Conservation (phyloP, 768 basidiomycete genomes). For the Brasilioporus rufonigricans region DNA sequence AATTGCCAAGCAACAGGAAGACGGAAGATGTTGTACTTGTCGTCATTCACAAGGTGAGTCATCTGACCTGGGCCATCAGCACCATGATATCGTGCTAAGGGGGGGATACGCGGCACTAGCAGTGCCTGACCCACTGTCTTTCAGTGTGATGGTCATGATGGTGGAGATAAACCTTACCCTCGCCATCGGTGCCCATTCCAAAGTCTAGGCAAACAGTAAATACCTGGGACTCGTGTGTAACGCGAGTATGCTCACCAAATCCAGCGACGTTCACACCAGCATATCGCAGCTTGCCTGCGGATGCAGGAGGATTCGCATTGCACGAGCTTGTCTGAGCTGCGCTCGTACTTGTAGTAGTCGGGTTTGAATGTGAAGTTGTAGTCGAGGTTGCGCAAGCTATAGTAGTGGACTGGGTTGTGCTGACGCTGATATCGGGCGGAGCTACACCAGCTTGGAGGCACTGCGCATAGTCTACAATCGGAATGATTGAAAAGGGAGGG, state of each 20-base stretch:
- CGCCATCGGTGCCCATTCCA: conserved; percentile 9
- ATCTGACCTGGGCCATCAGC: conserved; percentile 42
- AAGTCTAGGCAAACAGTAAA: conserved; percentile 3
- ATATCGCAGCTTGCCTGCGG: conserved; percentile 8
- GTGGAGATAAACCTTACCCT: not conserved
- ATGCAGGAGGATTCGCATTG: not conserved
- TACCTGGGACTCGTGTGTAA: no score
- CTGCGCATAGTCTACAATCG: conserved; percentile 8
- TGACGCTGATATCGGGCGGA: not conserved
- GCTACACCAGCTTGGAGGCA: not conserved
- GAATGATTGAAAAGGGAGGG: not conserved
- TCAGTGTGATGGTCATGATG: not conserved
- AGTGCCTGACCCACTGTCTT: not conserved
- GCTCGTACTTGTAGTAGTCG: not conserved
- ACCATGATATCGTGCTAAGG: conserved; percentile 5
- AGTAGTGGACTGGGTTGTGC: not conserved
- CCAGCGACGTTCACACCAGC: conserved; percentile 15
- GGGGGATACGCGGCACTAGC: conserved; percentile 11
- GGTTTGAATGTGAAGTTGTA: not conserved
- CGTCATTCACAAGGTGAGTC: conserved; percentile 52
- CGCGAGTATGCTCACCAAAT: conserved; percentile 3
- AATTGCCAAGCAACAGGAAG: conserved; percentile 60
- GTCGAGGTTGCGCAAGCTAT: not conserved
- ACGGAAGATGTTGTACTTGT: conserved; percentile 54
- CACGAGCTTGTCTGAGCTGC: not conserved